Evolutionary conservation across 2,329 filamentous ascomycete genomes (phyloP).

Genomic region (Xylaria sp.): DNA sequence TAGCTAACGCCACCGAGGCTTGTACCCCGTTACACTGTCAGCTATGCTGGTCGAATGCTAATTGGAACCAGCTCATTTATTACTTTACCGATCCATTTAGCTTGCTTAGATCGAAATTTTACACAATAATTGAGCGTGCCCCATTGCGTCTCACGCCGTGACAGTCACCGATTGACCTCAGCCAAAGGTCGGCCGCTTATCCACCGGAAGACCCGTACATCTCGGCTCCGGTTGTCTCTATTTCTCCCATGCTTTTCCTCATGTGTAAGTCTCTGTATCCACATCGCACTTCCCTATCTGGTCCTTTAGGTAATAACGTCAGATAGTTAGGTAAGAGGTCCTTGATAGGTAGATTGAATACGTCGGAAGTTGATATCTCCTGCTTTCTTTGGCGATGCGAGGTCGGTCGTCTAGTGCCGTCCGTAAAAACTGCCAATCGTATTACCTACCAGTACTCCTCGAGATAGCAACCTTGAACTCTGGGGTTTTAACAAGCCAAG

Average conservation of each 20-base stretch:
- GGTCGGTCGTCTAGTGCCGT: slow-evolving; percentile 23
- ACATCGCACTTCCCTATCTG: neutral
- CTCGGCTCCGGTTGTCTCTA: neutral
- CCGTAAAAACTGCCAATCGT: slow-evolving; percentile 15
- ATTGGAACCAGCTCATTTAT: slow-evolving; percentile 12
- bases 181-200: neutral
- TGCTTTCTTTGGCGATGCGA: slow-evolving; percentile 27
- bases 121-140: neutral
- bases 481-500: slow-evolving; percentile 8
- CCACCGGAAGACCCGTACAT: neutral
- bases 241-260: neutral
- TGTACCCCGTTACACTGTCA: slow-evolving; percentile 3
- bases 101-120: neutral
- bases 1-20: slow-evolving; percentile 10
- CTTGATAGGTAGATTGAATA: slow-evolving; percentile 8
- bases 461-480: slow-evolving; percentile 15
- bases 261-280: neutral
- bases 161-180: neutral
- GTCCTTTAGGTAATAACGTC: slow-evolving; percentile 15
- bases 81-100: neutral
- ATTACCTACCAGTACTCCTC: neutral
- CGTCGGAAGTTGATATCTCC: slow-evolving; percentile 2
- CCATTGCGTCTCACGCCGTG: neutral
- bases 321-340: slow-evolving; percentile 13
- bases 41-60: neutral